These are phyloP conservation scores for Russula foetens DNA, from an alignment of 768 basidiomycete species.

Conservation along the genomic window DNA sequence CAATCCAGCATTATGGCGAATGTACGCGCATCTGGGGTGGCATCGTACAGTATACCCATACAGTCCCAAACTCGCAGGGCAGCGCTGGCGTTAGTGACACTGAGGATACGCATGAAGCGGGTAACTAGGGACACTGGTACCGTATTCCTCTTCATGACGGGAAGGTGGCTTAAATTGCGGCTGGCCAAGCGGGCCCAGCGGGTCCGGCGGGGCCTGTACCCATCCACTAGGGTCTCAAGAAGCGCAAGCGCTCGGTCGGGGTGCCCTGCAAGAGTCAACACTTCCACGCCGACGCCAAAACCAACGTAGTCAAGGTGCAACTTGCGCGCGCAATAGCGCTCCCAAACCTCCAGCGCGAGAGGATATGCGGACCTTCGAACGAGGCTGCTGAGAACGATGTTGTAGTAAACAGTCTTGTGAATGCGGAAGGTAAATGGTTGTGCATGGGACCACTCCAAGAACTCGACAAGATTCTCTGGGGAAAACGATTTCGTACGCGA, in stretches of 20 bases:
- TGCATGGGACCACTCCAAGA: slow-evolving; percentile 31
- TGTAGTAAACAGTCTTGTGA: slow-evolving; percentile 39
- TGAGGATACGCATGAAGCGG: slow-evolving; percentile 41
- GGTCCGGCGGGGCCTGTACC: slow-evolving; percentile 17
- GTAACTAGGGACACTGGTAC: slow-evolving; percentile 19
- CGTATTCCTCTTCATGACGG: not conserved
- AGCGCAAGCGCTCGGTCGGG: slow-evolving; percentile 42
- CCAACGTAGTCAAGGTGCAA: slow-evolving; percentile 38
- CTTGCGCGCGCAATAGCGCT: slow-evolving; percentile 2
- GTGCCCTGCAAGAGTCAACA: slow-evolving; percentile 36
- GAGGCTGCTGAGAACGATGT: slow-evolving; percentile 46
- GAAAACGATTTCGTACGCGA: slow-evolving; percentile 12
- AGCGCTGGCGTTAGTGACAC: slow-evolving; percentile 44
- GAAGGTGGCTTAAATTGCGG: not conserved
- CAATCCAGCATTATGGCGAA: slow-evolving; percentile 55
- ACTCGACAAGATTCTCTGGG: slow-evolving; percentile 28
- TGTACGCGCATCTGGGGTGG: slow-evolving; percentile 45
- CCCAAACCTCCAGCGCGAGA: slow-evolving; percentile 32
- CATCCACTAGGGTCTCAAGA: slow-evolving; percentile 30
- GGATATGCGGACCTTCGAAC: slow-evolving; percentile 34
- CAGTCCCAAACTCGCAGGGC: slow-evolving; percentile 65
- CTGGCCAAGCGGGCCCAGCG: too few relatives aligned
- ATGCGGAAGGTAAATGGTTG: slow-evolving; percentile 30
- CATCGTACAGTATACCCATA: slow-evolving; percentile 48
- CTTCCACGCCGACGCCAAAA: slow-evolving; percentile 43